Evolutionary conservation across 176 grass and related monocot species (phyloP).

Genomic region (Rhipidocladum racemiflorum): DNA sequence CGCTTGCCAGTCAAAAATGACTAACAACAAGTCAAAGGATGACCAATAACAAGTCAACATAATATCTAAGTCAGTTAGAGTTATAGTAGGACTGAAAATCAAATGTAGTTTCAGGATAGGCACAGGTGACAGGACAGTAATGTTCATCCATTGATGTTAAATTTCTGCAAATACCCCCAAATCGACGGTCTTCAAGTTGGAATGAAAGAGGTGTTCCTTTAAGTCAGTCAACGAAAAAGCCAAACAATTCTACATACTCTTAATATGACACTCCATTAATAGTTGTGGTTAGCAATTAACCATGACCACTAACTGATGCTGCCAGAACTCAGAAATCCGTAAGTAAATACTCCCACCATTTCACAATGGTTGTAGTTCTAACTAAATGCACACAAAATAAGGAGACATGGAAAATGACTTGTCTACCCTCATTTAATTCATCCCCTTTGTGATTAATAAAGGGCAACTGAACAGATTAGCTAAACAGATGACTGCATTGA

Average conservation of each 20-base stretch:
- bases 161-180: background rate
- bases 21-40: background rate
- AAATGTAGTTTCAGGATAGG: background rate
- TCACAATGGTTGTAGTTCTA: no score
- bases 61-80: background rate
- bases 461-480: no score
- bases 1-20: background rate
- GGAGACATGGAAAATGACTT: no score
- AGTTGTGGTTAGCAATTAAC: conserved; percentile 12
- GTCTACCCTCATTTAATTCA: no score
- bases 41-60: background rate
- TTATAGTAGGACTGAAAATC: conserved; percentile 12
- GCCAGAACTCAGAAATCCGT: conserved; percentile 3
- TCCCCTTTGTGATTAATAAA: no score
- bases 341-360: no score
- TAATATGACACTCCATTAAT: background rate
- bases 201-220: background rate
- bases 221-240: background rate
- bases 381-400: no score
- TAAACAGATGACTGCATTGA: no score
- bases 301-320: background rate
- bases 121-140: background rate
- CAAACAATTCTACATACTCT: background rate
- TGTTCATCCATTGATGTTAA: background rate
- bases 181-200: background rate